Conservation (phyloP, 345 rosid genomes). For the Eucalyptus leucophloia region DNA sequence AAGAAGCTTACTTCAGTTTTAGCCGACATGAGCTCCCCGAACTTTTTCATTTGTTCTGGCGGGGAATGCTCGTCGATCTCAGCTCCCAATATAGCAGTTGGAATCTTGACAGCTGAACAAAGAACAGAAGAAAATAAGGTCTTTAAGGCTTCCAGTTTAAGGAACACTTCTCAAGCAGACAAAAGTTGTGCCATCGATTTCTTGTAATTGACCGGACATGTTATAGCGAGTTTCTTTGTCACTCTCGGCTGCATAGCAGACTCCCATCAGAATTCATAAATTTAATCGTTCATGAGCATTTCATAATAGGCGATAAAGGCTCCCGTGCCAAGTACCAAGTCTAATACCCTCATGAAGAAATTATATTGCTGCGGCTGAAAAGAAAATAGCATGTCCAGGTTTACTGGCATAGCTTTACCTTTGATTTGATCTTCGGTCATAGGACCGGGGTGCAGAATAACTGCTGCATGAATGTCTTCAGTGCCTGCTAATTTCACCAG, state of each 20-base stretch:
- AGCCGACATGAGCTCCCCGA: constrained; percentile 8
- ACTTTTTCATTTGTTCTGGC: constrained; percentile 8
- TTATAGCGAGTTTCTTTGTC: not conserved
- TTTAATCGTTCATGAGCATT: not conserved
- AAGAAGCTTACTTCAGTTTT: constrained; percentile 13
- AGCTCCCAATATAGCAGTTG: constrained; percentile 30
- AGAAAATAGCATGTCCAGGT: not conserved
- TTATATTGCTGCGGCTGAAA: not conserved
- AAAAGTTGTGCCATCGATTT: not conserved
- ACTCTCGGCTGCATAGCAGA: not conserved
- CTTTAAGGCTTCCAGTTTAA: not conserved
- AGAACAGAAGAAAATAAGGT: not conserved
- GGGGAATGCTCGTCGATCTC: constrained; percentile 17
- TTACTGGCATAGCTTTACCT: not conserved
- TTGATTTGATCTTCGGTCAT: constrained; percentile 7
- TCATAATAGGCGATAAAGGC: not conserved
- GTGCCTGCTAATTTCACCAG: constrained; percentile 8
- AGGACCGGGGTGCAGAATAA: constrained; percentile 14
- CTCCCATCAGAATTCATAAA: not conserved
- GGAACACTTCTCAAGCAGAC: not conserved
- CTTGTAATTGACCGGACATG: not conserved
- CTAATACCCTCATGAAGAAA: not conserved
- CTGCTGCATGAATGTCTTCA: constrained; percentile 7
- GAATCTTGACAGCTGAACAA: constrained; percentile 21
- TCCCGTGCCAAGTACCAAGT: not conserved